These are phyloP conservation scores for Bacterosira constricta DNA, from an alignment of 108 stramenopile species.

Conservation along the genomic window DNA sequence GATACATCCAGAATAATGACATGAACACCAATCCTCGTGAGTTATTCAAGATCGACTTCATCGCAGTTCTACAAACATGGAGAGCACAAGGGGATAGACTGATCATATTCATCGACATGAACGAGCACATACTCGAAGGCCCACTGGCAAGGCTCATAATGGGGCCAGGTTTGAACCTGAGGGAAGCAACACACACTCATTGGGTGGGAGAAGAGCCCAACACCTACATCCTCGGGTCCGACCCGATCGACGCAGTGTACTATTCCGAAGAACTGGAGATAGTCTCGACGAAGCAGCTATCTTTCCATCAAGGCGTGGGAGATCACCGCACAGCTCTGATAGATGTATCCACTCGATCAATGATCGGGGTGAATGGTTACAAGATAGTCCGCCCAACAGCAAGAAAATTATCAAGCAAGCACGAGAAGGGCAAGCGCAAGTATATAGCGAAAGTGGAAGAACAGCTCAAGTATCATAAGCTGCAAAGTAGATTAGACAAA, in stretches of 20 bases:
- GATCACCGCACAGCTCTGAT: not conserved
- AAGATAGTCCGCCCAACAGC: not conserved
- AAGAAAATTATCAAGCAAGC: not conserved
- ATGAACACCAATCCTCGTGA: not conserved
- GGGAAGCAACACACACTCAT: not conserved
- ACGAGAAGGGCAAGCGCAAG: not conserved
- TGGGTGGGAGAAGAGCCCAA: not conserved
- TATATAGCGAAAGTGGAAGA: not conserved
- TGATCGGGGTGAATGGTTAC: not conserved
- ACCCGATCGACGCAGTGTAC: not conserved
- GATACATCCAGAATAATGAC: not conserved
- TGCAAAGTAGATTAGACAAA: not conserved
- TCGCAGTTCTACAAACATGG: no score
- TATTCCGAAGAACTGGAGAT: not conserved
- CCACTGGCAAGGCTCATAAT: not conserved
- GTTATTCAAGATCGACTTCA: not conserved
- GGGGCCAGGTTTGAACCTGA: not conserved
- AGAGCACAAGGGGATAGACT: not conserved
- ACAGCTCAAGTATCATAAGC: not conserved
- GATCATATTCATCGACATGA: constrained; percentile 2
- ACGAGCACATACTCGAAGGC: not conserved
- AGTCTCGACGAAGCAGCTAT: not conserved
- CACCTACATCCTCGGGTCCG: not conserved
- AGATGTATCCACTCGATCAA: not conserved
- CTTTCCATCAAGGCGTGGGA: not conserved